phyloP scores from a whole-genome alignment of 1,284 basidiomycete genomes.

The Leccinum pachyderme region DNA sequence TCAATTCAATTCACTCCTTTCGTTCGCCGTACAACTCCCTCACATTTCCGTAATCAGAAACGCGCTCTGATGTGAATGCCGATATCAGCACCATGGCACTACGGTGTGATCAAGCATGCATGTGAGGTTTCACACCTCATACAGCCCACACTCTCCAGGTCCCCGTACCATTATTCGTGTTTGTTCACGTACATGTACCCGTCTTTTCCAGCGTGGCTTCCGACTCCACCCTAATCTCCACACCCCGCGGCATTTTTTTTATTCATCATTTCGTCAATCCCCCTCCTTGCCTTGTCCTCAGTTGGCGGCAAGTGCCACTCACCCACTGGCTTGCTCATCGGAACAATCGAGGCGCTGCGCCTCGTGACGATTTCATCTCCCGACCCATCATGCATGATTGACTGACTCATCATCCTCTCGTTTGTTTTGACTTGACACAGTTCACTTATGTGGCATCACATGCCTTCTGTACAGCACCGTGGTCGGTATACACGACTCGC shows the following conservation, averaged over 20 bases:
- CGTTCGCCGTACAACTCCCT: slow-evolving; percentile 32
- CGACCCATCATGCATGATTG: slow-evolving; percentile 14
- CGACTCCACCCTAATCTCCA: slow-evolving; percentile 35
- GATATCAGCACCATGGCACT: slow-evolving; percentile 25
- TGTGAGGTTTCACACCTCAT: slow-evolving; percentile 38
- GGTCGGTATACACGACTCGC: slow-evolving; percentile 1
- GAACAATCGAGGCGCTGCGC: slow-evolving; percentile 22
- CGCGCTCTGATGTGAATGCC: slow-evolving; percentile 36
- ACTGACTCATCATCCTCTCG: slow-evolving; percentile 19
- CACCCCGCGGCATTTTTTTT: slow-evolving; percentile 31
- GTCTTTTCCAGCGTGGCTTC: slow-evolving; percentile 31
- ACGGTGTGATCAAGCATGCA: slow-evolving; percentile 32
- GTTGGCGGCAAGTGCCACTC: slow-evolving; percentile 15
- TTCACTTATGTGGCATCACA: slow-evolving; percentile 24
- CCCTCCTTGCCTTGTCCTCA: slow-evolving; percentile 15
- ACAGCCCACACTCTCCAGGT: slow-evolving; percentile 31
- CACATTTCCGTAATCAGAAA: slow-evolving; percentile 34
- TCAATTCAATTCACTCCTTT: slow-evolving; percentile 21
- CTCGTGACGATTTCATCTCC: slow-evolving; percentile 30
- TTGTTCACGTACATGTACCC: slow-evolving; percentile 35
- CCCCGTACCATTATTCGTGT: slow-evolving; percentile 34
- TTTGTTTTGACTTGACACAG: slow-evolving; percentile 22
- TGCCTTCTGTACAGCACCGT: slow-evolving; percentile 13
- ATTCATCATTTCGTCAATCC: slow-evolving; percentile 15
- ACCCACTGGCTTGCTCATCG: slow-evolving; percentile 6